These are phyloP conservation scores for Mycena maculata DNA, from an alignment of 768 basidiomycete genomes.

Conservation along the genomic window DNA sequence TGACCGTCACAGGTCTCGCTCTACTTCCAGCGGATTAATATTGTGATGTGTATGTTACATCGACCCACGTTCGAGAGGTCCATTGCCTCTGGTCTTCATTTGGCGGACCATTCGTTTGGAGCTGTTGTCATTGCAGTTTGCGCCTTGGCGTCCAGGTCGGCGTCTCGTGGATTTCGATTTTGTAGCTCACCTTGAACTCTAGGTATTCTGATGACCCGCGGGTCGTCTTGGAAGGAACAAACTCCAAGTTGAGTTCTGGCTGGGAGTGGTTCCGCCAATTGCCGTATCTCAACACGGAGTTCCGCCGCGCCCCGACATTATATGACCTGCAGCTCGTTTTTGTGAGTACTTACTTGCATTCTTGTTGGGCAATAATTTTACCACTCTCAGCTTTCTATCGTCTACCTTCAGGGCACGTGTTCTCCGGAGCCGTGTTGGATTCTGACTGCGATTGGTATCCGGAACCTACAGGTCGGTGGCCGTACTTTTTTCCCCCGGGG, in stretches of 20 bases:
- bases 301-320: neutral
- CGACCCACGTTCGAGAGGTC: conserved; percentile 59
- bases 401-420: conserved; percentile 28
- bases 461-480: conserved; percentile 12
- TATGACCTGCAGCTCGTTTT: conserved; percentile 22
- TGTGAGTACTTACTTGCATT: conserved; percentile 18
- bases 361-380: neutral
- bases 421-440: conserved; percentile 15
- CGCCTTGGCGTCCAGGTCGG: conserved; percentile 44
- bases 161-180: neutral
- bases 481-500: no score
- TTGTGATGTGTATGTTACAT: conserved; percentile 60
- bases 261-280: conserved; percentile 31
- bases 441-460: conserved; percentile 16
- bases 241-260: conserved; percentile 42
- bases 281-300: conserved; percentile 33
- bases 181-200: conserved; percentile 43
- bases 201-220: conserved; percentile 57
- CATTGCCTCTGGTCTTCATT: conserved; percentile 50
- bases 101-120: conserved; percentile 52
- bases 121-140: conserved; percentile 62
- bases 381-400: conserved; percentile 15
- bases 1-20: no score
- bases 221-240: conserved; percentile 41
- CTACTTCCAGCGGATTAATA: conserved; percentile 59